phyloP scores from a whole-genome alignment of 176 grass and related monocot species.

The Avena sativa region DNA sequence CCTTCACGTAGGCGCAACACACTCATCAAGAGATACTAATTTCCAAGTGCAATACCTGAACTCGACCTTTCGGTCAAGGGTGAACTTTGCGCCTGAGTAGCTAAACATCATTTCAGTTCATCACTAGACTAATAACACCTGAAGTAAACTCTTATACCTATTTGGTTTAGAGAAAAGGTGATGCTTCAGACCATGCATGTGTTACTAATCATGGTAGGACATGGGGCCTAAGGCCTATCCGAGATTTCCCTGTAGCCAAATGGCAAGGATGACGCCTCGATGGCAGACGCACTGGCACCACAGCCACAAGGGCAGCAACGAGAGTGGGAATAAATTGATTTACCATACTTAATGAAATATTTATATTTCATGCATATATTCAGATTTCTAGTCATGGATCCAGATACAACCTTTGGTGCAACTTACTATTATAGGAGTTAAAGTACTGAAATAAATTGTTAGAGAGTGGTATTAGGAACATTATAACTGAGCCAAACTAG shows the following conservation, averaged over 20 bases:
- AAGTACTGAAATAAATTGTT: neutral
- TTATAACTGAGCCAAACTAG: too few relatives aligned
- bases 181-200: slow-evolving; percentile 25
- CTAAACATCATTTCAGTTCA: slow-evolving; percentile 57
- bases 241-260: neutral
- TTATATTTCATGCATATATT: neutral
- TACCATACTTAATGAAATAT: neutral
- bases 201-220: neutral
- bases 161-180: slow-evolving; percentile 8
- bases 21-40: slow-evolving; percentile 81
- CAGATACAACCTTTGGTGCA: neutral
- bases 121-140: slow-evolving; percentile 39
- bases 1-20: slow-evolving; percentile 80
- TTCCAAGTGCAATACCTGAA: slow-evolving; percentile 72
- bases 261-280: neutral
- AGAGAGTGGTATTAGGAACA: neutral
- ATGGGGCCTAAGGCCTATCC: neutral
- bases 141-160: slow-evolving; percentile 29
- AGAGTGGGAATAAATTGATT: neutral
- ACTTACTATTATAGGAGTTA: neutral
- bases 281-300: neutral
- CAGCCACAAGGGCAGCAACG: neutral
- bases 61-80: slow-evolving; percentile 76
- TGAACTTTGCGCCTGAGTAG: slow-evolving; percentile 71
- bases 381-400: neutral